These are phyloP conservation scores for Ceraceosorus guamensis DNA, from an alignment of 1,284 basidiomycete genomes.

Conservation along the genomic window DNA sequence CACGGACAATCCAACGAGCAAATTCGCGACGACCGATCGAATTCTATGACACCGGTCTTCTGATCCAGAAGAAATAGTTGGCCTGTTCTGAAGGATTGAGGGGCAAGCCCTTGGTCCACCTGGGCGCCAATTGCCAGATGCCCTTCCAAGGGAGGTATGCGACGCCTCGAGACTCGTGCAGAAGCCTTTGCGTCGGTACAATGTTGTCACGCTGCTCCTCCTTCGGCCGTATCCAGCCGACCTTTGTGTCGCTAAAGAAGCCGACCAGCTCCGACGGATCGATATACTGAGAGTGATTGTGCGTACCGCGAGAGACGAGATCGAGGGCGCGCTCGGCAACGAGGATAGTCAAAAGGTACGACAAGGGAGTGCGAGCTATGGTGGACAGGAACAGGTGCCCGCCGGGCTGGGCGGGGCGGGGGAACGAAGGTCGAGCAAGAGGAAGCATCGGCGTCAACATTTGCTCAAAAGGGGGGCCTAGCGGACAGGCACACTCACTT, in stretches of 20 bases:
- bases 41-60: slow-evolving; percentile 37
- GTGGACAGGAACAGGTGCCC: slow-evolving; percentile 93
- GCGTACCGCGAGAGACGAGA: slow-evolving; percentile 80
- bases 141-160: slow-evolving; percentile 35
- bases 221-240: not conserved
- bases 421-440: not conserved
- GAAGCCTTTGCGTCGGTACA: slow-evolving; percentile 15
- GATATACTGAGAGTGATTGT: slow-evolving; percentile 84
- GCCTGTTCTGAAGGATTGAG: slow-evolving; percentile 34
- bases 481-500: too few relatives aligned
- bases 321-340: slow-evolving; percentile 73
- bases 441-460: not conserved
- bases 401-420: too few relatives aligned
- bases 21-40: too few relatives aligned
- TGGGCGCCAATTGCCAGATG: slow-evolving; percentile 25
- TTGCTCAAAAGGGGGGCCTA: not conserved
- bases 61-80: slow-evolving; percentile 47
- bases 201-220: not conserved
- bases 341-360: slow-evolving; percentile 82
- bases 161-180: slow-evolving; percentile 36
- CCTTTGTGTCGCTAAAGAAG: slow-evolving; percentile 60
- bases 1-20: too few relatives aligned
- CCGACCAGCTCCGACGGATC: slow-evolving; percentile 77
- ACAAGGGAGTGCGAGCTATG: slow-evolving; percentile 84
- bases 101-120: slow-evolving; percentile 12